phyloP scores from a whole-genome alignment of 495 filamentous ascomycete species.

The Geoglossum glabrum region DNA sequence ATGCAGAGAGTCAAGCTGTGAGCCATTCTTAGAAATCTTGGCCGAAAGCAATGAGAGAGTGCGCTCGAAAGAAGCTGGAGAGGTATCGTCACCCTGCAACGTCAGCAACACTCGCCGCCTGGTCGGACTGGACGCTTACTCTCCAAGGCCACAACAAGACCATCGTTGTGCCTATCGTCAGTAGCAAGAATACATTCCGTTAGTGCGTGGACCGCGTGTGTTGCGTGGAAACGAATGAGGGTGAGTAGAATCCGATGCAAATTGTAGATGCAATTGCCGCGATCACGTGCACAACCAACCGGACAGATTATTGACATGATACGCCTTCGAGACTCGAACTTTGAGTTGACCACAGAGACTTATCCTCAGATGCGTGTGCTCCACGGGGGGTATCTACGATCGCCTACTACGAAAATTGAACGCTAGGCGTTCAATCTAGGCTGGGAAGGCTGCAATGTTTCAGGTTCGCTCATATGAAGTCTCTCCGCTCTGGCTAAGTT shows the following conservation, averaged over 20 bases:
- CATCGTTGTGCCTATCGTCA: slow-evolving; percentile 27
- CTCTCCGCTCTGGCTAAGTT: neutral
- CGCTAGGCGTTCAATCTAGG: neutral
- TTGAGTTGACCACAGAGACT: neutral
- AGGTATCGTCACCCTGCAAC: slow-evolving; percentile 53
- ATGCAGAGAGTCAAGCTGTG: slow-evolving; percentile 50
- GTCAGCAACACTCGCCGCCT: neutral
- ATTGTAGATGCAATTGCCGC: neutral
- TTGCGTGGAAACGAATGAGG: neutral
- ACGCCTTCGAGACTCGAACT: neutral
- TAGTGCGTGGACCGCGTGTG: neutral
- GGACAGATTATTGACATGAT: neutral
- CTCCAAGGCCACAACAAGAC: slow-evolving; percentile 71
- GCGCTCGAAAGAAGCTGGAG: slow-evolving; percentile 84
- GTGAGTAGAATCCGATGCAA: neutral
- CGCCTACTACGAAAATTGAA: neutral
- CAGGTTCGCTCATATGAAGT: slow-evolving; percentile 20
- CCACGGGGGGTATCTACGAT: neutral
- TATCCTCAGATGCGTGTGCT: neutral
- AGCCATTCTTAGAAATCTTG: slow-evolving; percentile 55
- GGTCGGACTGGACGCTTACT: slow-evolving; percentile 21
- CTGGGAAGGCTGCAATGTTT: slow-evolving; percentile 20
- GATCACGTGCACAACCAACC: neutral
- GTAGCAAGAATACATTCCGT: neutral
- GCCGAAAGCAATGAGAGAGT: slow-evolving; percentile 56